Base-by-base conservation (phyloP, 208 protist genomes). In the Trypanosoma melophagium region DNA sequence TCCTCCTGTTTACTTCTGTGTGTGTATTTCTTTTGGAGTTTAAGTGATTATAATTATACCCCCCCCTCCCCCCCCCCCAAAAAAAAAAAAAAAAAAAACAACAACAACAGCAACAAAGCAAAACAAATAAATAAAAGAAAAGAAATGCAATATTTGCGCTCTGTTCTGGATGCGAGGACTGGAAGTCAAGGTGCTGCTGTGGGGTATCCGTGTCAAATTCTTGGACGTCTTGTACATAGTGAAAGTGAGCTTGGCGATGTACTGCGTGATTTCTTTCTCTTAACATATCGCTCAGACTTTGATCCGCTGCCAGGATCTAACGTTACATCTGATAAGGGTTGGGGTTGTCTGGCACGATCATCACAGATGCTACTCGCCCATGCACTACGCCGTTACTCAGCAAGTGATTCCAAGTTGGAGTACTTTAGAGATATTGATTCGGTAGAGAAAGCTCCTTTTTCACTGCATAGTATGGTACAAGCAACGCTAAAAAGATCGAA, bases 361-460 rank as follows among this genome's bases (percentile, higher is more conserved):
- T 76, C 81, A 14, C 89, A 95, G 76, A 95, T 95, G 89, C 74
- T 95, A 3, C 62, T 95, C 19, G 86, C 84, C n/a, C 86, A 88
- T 51, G 80, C 80, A 45, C 64, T 95, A 22, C 59, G 65, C 24
- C 64, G 71, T 3, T 65, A 91, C 71, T 56, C 40, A n/a, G 24
- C 44, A 44, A 38, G 42, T 0, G 77, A 85, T 52, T 81, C 50
- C 5, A 69, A 69, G 17, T 65, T 89, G 10, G 65, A 75, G 17
- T 63, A 77, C 45, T 93, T 90, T 59, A 71, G 60, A 17, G 87
- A 93, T 66, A 59, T 64, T 40, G 61, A 61, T 44, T 68, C 64
- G 17, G 66, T 14, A 28, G 61, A 80, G 25, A 50, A 66, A 22
- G 77, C 80, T 19, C 76, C 82, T 7, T 93, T 93, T 53, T 87